Conservation (phyloP, 768 basidiomycete species). For the Boletus subcaerulescens region DNA sequence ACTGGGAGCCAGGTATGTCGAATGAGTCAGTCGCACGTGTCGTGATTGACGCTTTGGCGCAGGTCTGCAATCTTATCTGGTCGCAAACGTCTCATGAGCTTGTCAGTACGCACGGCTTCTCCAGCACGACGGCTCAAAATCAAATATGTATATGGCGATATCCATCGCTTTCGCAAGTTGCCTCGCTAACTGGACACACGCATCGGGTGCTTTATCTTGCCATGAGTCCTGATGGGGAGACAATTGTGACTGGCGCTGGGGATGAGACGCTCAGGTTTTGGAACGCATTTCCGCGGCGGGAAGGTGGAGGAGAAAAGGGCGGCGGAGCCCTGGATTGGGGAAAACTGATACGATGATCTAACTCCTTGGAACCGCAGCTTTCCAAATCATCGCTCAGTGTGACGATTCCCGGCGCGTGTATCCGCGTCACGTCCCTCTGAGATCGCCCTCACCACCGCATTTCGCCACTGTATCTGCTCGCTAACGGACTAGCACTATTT, state of each 20-base stretch:
- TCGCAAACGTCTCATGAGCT: slow-evolving; percentile 93
- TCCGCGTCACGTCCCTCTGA: neutral
- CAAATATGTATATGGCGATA: slow-evolving; percentile 97
- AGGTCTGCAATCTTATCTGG: slow-evolving; percentile 99
- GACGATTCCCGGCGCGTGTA: slow-evolving; percentile 6
- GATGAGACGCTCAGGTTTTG: slow-evolving; percentile 97
- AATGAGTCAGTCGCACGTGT: neutral
- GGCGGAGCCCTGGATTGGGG: slow-evolving; percentile 46
- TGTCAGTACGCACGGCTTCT: slow-evolving; percentile 97
- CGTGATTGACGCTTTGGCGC: slow-evolving; percentile 7
- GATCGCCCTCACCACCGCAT: slow-evolving; percentile 2
- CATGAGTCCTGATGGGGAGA: slow-evolving; percentile 96
- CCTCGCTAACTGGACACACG: slow-evolving; percentile 90
- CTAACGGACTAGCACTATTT: slow-evolving; percentile 19
- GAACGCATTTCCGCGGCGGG: slow-evolving; percentile 91
- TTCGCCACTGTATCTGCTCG: slow-evolving; percentile 1
- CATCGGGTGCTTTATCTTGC: slow-evolving; percentile 96
- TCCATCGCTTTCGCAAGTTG: slow-evolving; percentile 90
- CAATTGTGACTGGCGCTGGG: slow-evolving; percentile 96
- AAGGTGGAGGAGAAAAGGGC: slow-evolving; percentile 37
- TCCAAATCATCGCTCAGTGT: neutral
- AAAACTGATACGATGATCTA: slow-evolving; percentile 46
- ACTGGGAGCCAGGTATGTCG: slow-evolving; percentile 86
- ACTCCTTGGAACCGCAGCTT: neutral
- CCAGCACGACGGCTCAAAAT: slow-evolving; percentile 89